A percentile compares a stretch with the other conserved stretches of the same genome.
phyloP scores from a whole-genome alignment of 1,284 basidiomycete species.

The Macrocybe sp. region DNA sequence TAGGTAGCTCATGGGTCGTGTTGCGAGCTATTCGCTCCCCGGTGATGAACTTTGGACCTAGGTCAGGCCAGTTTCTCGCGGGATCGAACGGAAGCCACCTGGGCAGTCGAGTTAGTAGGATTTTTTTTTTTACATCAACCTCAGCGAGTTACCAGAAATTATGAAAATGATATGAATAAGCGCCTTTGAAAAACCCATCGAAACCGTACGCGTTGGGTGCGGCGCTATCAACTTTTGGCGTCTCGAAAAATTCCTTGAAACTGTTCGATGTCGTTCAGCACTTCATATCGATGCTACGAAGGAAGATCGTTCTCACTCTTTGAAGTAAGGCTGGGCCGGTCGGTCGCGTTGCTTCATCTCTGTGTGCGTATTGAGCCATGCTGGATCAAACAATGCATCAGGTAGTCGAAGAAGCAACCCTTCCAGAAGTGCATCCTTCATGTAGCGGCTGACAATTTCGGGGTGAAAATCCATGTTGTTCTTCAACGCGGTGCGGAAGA shows the following conservation, averaged over 20 bases:
- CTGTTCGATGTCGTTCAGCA: slow-evolving; percentile 28
- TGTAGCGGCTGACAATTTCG: slow-evolving; percentile 78
- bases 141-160: slow-evolving; percentile 66
- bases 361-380: slow-evolving; percentile 67
- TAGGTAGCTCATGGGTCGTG: slow-evolving; percentile 30
- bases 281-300: slow-evolving; percentile 3
- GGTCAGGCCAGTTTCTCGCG: slow-evolving; percentile 85
- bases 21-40: slow-evolving; percentile 60
- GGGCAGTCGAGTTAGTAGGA: slow-evolving; percentile 6
- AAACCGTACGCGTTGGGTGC: slow-evolving; percentile 76
- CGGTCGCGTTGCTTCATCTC: slow-evolving; percentile 79
- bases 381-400: slow-evolving; percentile 83
- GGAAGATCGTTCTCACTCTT: slow-evolving; percentile 44
- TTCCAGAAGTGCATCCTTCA: slow-evolving; percentile 74
- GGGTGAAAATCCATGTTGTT: slow-evolving; percentile 87
- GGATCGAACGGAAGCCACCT: slow-evolving; percentile 96
- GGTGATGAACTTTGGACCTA: slow-evolving; percentile 73
- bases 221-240: slow-evolving; percentile 61
- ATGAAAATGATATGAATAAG: slow-evolving; percentile 85
- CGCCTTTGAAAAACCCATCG: slow-evolving; percentile 83
- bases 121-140: slow-evolving; percentile 8
- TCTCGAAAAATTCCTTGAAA: slow-evolving; percentile 79
- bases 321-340: slow-evolving; percentile 82
- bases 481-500: slow-evolving; percentile 82
- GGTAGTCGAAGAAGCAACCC: slow-evolving; percentile 72